Base-by-base conservation (phyloP, 192 early-diverging fungal species). In the Coemansia biformis region DNA sequence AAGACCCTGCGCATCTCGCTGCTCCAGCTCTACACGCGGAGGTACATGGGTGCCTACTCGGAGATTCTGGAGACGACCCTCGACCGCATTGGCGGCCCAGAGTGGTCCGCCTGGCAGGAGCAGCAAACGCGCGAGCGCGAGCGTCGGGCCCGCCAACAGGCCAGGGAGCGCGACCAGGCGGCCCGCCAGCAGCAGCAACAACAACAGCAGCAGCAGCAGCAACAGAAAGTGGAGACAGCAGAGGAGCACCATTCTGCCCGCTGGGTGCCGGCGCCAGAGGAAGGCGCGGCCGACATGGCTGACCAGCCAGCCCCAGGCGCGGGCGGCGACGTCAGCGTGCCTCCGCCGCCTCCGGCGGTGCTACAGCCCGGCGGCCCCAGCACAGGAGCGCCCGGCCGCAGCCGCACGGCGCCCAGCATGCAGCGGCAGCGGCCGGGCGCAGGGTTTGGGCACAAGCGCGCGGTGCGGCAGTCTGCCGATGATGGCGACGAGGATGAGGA, bases 401-500 rank as follows among this genome's bases (percentile, higher is more conserved):
- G 6, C 24, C 24, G 24, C 24, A 26, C 6, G 24, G 29, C 29
- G 29, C 29, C 29, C 29, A 10, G 29, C 29, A 10, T 30, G 29
- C 29, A 30, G 29, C 29, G 29, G 7, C 29, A 30, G 29, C 29
- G 29, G 29, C 5, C 29, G 7, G 9, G 7, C 7, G 9, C 29
- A 9, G 9, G 7, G 15, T 31, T 28, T 14, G 54, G 45, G 13
- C 31, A 42, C 10, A 61, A 54, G 47, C 63, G 58, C 10, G n/a
- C 46, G 8, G 45, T 28, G 8, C 38, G 43, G 7, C 32, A 35
- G 22, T 16, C 21, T 8, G 29, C 12, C 12, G 45, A 48, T 15
- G 63, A 51, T 8, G 59, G 48, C 15, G 63, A 73, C 24, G 57
- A 60, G 15, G 70, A 74, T 17, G 70, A 74, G 24, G 70, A 66